Evolutionary conservation across 2,329 filamentous ascomycete genomes (phyloP), one percentile per base, ranked within the genome.

Genomic region (Claviceps sp.): DNA sequence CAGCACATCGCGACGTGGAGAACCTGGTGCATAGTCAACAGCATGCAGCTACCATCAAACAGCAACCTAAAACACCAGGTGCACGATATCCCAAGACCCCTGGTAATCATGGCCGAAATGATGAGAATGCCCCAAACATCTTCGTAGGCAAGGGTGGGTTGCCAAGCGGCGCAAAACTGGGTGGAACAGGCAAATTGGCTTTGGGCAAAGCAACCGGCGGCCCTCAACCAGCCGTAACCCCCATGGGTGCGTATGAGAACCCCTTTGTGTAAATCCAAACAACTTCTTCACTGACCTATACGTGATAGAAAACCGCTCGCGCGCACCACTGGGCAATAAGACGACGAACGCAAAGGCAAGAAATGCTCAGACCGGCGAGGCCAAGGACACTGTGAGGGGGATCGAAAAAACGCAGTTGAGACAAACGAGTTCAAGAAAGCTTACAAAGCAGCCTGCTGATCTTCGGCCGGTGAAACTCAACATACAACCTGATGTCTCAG

Each of bases 301-400:
- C 2, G 47, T 17, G 49, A 47, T 47, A 67, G 67, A 60, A 13
- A 61, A 62, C 30, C 81, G 82, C 54, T 83, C 74, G 54, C 82
- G 91, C 61, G 89, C 90, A 40, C 87, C 89, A 13, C 73, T 98
- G 47, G 91, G 91, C 38, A 85, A 88, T 75, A 98, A 98, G 70
- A 97, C 91, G 1, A 97, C 93, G 50, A 98, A 98, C 67, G 89
- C 87, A 51, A 97, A 95, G 73, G 78, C 84, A 54, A 80, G 75
- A 63, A 76, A 74, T 48, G 77, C 82, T 58, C 82, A 85, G 56
- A 83, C 82, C 4, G 79, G 79, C 6, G 82, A 78, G 34, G 82
- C 78, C 37, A 84, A 82, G 60, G 72, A 71, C 54, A 72, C 74
- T 22, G 73, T 76, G 42, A 74, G 76, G 47, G 80, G 82, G 54